Evolutionary conservation across 1,284 basidiomycete genomes (phyloP).

Genomic region (Mycosarcoma maydis): DNA sequence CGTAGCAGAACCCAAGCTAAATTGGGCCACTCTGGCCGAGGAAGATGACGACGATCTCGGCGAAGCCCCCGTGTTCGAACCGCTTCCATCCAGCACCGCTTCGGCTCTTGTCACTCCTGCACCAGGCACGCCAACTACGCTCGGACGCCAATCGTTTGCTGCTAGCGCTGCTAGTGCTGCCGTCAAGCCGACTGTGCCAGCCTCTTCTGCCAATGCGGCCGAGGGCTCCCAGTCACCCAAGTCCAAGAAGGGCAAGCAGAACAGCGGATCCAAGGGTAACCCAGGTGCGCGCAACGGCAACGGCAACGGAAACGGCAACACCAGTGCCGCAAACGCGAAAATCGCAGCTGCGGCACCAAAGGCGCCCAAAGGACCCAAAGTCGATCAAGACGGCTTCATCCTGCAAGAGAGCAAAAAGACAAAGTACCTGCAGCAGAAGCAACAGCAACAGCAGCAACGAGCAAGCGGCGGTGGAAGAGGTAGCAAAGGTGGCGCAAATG

Average conservation of each 20-base stretch:
- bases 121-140: slow-evolving; percentile 16
- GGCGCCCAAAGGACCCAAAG: slow-evolving; percentile 16
- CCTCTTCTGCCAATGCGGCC: neutral
- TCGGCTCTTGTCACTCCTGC: slow-evolving; percentile 34
- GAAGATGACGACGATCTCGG: slow-evolving; percentile 48
- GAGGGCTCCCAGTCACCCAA: slow-evolving; percentile 19
- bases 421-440: slow-evolving; percentile 40
- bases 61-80: slow-evolving; percentile 42
- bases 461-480: slow-evolving; percentile 10
- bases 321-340: slow-evolving; percentile 5
- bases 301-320: slow-evolving; percentile 5
- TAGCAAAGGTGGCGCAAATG: slow-evolving; percentile 15
- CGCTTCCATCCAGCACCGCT: slow-evolving; percentile 23
- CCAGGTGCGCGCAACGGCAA: slow-evolving; percentile 7
- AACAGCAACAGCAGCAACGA: slow-evolving; percentile 27
- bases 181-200: neutral
- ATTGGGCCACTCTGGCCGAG: slow-evolving; percentile 45
- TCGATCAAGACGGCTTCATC: slow-evolving; percentile 52
- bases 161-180: slow-evolving; percentile 3
- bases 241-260: slow-evolving; percentile 24
- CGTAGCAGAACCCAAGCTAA: slow-evolving; percentile 31
- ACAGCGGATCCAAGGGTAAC: slow-evolving; percentile 8
- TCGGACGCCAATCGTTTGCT: slow-evolving; percentile 3
- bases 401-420: slow-evolving; percentile 46
- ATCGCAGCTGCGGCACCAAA: slow-evolving; percentile 10